Conservation (phyloP, 345 rosid genomes). For the Euphorbia pulcherrima region DNA sequence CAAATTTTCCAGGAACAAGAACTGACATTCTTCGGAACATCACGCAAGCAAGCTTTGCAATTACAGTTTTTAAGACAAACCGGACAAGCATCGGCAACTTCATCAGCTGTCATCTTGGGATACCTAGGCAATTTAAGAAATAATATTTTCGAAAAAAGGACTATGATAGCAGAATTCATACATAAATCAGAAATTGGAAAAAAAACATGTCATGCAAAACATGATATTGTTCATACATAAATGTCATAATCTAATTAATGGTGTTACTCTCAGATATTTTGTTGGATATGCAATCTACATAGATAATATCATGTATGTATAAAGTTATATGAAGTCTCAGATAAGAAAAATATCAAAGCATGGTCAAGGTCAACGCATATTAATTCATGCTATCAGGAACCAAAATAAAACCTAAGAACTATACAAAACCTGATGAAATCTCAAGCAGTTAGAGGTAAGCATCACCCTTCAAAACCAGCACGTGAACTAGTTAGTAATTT, state of each 20-base stretch:
- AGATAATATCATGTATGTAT: not conserved
- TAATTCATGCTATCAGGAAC: not conserved
- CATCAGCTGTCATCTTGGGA: conserved; percentile 14
- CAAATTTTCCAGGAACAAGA: not conserved
- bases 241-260: not conserved
- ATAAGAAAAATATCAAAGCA: not conserved
- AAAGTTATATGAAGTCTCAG: not conserved
- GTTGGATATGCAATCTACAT: not conserved
- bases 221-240: not conserved
- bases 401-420: not conserved
- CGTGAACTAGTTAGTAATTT: no score
- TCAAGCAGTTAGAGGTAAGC: not conserved
- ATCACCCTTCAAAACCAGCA: not conserved
- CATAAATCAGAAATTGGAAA: no score
- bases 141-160: not conserved
- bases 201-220: not conserved
- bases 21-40: conserved; percentile 26
- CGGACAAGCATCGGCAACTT: conserved; percentile 22
- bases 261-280: not conserved
- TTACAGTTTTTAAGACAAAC: conserved; percentile 22
- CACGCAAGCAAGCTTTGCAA: conserved; percentile 26
- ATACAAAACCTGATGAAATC: not conserved
- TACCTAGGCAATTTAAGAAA: conserved; percentile 11
- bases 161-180: not conserved
- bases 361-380: not conserved